These are phyloP conservation scores for Fusarium secorum DNA, from an alignment of 2,329 filamentous ascomycete species.

Conservation along the genomic window DNA sequence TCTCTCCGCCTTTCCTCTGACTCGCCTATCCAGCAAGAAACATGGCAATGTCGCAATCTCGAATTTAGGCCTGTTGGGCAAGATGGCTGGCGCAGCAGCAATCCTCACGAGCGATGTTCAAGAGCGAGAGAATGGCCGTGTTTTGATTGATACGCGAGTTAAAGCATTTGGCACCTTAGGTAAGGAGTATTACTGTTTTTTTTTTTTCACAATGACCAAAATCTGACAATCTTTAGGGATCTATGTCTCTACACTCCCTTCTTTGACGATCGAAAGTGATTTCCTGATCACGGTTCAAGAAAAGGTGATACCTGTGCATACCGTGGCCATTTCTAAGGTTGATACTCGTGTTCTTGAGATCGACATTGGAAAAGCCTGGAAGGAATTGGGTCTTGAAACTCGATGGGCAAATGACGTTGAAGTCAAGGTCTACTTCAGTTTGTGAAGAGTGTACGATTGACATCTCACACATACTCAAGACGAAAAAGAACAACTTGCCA, in stretches of 20 bases:
- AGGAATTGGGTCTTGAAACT: constrained; percentile 71
- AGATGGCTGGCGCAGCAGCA: constrained; percentile 89
- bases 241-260: constrained; percentile 75
- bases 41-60: constrained; percentile 61
- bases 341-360: constrained; percentile 73
- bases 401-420: constrained; percentile 84
- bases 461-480: background rate
- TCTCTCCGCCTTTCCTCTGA: constrained; percentile 75
- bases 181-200: constrained; percentile 46
- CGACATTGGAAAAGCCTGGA: constrained; percentile 81
- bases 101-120: constrained; percentile 70
- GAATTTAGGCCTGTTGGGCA: constrained; percentile 79
- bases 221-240: constrained; percentile 57
- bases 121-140: constrained; percentile 61
- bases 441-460: constrained; percentile 37
- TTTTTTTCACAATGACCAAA: background rate
- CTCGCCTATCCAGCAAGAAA: constrained; percentile 58
- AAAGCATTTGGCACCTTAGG: constrained; percentile 83
- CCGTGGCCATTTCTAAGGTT: constrained; percentile 65
- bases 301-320: constrained; percentile 70
- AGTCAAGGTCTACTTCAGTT: constrained; percentile 67
- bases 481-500: background rate
- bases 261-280: constrained; percentile 66
- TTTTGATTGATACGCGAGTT: constrained; percentile 72
- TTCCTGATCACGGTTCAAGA: constrained; percentile 81